Percentiles rank a stretch among this genome's conserved stretches.
These are phyloP conservation scores for Akanthomyces uredinophilus DNA, from an alignment of 2,329 filamentous ascomycete species.

Conservation along the genomic window DNA sequence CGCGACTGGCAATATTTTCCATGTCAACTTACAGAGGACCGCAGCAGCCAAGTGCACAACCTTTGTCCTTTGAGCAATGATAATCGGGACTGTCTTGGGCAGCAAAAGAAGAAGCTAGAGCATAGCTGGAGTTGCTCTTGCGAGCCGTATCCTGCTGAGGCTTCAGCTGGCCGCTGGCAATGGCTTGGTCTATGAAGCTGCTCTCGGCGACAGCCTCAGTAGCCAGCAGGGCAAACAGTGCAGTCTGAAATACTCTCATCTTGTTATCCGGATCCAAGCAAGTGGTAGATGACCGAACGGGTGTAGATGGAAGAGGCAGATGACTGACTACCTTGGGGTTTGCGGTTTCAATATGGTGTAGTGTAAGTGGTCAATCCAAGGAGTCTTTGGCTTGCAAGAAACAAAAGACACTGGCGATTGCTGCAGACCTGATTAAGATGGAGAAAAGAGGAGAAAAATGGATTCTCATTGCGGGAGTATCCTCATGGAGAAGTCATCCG, in stretches of 20 bases:
- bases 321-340: not conserved
- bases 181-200: not conserved
- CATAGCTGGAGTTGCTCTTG: not conserved
- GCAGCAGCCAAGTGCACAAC: constrained; percentile 20
- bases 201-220: not conserved
- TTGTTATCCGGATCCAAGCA: not conserved
- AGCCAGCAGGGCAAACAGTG: not conserved
- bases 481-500: not conserved
- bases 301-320: not conserved
- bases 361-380: not conserved
- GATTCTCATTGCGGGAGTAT: not conserved
- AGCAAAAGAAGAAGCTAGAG: not conserved
- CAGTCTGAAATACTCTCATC: not conserved
- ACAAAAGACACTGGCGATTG: not conserved
- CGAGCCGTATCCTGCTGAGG: not conserved
- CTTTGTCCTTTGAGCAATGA: constrained; percentile 6
- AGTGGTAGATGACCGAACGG: not conserved
- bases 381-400: not conserved
- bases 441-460: not conserved
- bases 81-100: not conserved
- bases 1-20: not conserved
- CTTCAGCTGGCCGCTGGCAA: not conserved
- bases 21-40: constrained; percentile 12
- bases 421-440: not conserved
- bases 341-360: not conserved